phyloP scores from a whole-genome alignment of 1,284 basidiomycete species.

The Ganoderma resinaceum region DNA sequence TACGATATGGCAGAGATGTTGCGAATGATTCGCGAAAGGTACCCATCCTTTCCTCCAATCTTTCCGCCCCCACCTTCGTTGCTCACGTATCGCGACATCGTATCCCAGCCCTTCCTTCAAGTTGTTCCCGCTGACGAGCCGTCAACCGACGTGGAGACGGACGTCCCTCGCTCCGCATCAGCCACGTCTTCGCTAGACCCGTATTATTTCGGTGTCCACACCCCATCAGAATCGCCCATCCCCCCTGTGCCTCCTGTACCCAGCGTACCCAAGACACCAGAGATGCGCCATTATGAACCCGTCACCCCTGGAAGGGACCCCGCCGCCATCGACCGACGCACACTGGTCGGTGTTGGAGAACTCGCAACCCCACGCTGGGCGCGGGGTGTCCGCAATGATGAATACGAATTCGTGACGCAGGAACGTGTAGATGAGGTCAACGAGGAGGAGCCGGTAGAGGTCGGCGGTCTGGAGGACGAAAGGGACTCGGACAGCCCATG shows the following conservation, averaged over 20 bases:
- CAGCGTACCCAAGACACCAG: conserved; percentile 46
- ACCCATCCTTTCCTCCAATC: conserved; percentile 19
- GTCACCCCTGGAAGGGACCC: conserved; percentile 82
- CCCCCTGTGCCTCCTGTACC: conserved; percentile 52
- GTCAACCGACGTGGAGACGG: conserved; percentile 41
- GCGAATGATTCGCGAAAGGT: conserved; percentile 37
- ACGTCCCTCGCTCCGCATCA: conserved; percentile 61
- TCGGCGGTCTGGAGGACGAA: conserved; percentile 50
- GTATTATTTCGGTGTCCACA: conserved; percentile 79
- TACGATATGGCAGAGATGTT: conserved; percentile 38
- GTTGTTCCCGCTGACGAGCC: conserved; percentile 44
- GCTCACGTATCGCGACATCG: conserved; percentile 12
- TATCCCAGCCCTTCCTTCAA: conserved; percentile 46
- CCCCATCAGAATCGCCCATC: conserved; percentile 67
- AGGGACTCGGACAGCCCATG: conserved; percentile 75
- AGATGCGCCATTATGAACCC: conserved; percentile 55
- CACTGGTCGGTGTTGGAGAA: conserved; percentile 94
- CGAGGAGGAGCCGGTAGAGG: conserved; percentile 50
- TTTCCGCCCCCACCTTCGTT: not conserved
- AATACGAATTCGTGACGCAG: conserved; percentile 44
- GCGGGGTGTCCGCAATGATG: conserved; percentile 44
- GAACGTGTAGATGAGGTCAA: conserved; percentile 49
- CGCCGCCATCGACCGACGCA: conserved; percentile 84
- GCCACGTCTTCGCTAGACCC: conserved; percentile 82
- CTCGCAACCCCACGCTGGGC: conserved; percentile 97